These are phyloP conservation scores for Pichia nanzhaoensis DNA, from an alignment of 805 yeast genomes.

Conservation along the genomic window DNA sequence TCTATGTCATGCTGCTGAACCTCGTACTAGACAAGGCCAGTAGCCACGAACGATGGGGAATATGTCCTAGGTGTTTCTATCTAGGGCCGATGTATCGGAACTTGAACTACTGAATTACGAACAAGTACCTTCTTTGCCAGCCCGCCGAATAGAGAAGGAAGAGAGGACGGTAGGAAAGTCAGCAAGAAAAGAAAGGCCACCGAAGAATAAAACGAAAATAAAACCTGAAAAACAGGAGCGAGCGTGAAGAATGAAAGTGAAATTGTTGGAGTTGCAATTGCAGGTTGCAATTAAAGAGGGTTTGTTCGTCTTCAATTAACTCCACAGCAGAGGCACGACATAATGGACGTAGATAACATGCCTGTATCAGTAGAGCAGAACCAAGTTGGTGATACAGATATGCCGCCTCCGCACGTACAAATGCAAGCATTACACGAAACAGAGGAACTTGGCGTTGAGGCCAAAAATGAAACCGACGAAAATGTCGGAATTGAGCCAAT, in stretches of 20 bases:
- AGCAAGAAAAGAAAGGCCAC: not conserved
- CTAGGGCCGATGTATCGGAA: conserved; percentile 55
- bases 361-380: not conserved
- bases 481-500: conserved; percentile 25
- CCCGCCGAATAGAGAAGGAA: conserved; percentile 4
- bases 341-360: not conserved
- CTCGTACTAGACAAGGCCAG: too few relatives aligned
- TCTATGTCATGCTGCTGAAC: conserved; percentile 35
- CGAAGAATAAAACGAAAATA: not conserved
- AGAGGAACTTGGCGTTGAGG: not conserved
- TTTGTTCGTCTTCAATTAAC: too few relatives aligned
- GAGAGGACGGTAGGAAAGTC: not conserved
- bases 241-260: not conserved
- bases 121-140: conserved; percentile 9
- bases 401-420: not conserved
- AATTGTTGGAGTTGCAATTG: too few relatives aligned
- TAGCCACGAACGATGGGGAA: conserved; percentile 60
- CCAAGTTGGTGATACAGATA: not conserved
- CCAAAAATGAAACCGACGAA: not conserved
- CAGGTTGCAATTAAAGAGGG: too few relatives aligned
- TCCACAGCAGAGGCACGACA: too few relatives aligned
- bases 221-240: not conserved
- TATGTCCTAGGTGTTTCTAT: conserved; percentile 64
- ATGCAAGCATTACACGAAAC: not conserved
- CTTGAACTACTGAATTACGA: conserved; percentile 7